Conservation (phyloP, 2,329 filamentous ascomycete species). For the Verticillium albo-atrum region DNA sequence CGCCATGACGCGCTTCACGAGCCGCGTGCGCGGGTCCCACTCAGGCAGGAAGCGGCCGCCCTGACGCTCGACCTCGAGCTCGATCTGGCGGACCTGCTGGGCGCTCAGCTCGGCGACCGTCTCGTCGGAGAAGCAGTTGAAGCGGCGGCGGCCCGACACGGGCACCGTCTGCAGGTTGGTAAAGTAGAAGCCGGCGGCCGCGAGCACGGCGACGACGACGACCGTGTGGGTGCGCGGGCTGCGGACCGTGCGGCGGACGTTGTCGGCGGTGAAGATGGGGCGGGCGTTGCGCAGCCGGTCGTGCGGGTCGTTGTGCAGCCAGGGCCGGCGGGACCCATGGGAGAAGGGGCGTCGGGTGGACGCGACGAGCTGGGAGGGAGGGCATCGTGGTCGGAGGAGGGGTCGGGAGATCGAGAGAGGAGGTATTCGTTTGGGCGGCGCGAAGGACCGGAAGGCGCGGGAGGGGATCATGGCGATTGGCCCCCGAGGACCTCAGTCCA, state of each 20-base stretch:
- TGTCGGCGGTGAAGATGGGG: conserved; percentile 25
- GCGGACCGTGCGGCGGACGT: conserved; percentile 24
- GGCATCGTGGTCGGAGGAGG: not conserved
- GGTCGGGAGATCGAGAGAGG: not conserved
- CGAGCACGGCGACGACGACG: conserved; percentile 33
- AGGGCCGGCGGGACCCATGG: not conserved
- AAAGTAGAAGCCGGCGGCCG: conserved; percentile 56
- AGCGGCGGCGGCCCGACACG: conserved; percentile 65
- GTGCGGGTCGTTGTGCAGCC: conserved; percentile 12
- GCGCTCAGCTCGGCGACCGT: conserved; percentile 49
- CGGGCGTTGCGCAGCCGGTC: conserved; percentile 22
- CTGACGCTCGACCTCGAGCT: conserved; percentile 48
- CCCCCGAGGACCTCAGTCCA: not conserved
- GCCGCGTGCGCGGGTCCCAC: conserved; percentile 49
- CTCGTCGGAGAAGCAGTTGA: conserved; percentile 62
- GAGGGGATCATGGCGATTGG: not conserved
- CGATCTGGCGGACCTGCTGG: conserved; percentile 51
- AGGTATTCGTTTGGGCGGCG: not conserved
- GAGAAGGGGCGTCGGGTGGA: not conserved
- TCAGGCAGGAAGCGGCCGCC: conserved; percentile 52
- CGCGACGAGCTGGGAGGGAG: not conserved
- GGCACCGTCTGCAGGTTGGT: conserved; percentile 69
- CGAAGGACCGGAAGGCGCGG: not conserved
- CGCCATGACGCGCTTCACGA: conserved; percentile 61
- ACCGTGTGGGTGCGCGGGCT: conserved; percentile 34